Evolutionary conservation across 495 filamentous ascomycete species (phyloP).

Genomic region (Talaromyces proteolyticus): DNA sequence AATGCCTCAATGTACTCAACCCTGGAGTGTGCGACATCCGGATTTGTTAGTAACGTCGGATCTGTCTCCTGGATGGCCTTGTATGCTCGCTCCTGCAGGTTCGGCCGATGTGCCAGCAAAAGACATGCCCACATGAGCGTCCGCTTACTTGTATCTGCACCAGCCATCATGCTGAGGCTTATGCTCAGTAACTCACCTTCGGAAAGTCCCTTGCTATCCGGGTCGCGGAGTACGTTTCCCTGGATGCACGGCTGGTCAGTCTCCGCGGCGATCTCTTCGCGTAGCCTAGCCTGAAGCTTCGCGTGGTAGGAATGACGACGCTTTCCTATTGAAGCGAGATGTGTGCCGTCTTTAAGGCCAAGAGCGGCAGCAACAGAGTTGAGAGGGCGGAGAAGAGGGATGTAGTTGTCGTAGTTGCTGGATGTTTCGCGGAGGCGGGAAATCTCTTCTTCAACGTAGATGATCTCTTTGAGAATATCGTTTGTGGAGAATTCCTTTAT

Average conservation of each 20-base stretch:
- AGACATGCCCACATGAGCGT: not conserved
- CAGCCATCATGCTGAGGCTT: not conserved
- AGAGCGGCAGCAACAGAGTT: not conserved
- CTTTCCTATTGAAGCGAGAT: not conserved
- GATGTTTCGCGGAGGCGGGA: not conserved
- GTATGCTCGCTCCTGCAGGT: not conserved
- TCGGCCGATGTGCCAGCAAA: not conserved
- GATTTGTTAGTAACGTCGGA: not conserved
- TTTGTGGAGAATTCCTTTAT: not conserved
- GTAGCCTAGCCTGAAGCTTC: not conserved
- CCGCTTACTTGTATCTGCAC: not conserved
- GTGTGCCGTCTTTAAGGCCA: not conserved
- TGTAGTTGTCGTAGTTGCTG: not conserved
- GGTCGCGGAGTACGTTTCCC: not conserved
- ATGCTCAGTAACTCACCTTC: not conserved
- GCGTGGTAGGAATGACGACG: not conserved
- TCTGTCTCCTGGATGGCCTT: not conserved
- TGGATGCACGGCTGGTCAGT: not conserved
- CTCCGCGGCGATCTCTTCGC: not conserved
- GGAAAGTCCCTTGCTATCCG: not conserved
- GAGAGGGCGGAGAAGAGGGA: not conserved
- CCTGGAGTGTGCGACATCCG: not conserved
- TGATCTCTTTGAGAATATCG: not conserved
- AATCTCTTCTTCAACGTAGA: not conserved
- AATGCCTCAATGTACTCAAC: not conserved